Evolutionary conservation across 306 rosid species (phyloP), one percentile per base, ranked within the genome.

Genomic region (Castanea mollissima): DNA sequence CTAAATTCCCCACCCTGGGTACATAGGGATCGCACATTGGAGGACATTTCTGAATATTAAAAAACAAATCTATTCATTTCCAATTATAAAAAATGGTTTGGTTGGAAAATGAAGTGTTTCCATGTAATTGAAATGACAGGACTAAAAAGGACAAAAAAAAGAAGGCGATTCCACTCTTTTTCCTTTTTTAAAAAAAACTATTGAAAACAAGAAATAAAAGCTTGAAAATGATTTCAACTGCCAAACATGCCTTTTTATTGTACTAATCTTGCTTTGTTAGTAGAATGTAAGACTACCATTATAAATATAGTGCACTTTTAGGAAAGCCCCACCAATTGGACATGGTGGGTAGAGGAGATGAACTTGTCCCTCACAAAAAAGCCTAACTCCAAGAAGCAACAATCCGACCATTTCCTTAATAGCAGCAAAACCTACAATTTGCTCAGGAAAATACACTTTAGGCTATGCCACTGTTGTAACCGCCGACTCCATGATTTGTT

Each of bases 331-430:
- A 29, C 69, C 35, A 14, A 63, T 34, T 63, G 69, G 29, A 63
- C 35, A 13, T 63, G 41, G 74, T 60, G 35, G 65, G 55, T 41
- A 59, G 46, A 72, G 68, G 75, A 79, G 55, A 87, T 76, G 75
- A 82, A 58, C 38, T 69, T 21, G 58, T 69, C 60, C 81, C 71
- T 10, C 67, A 69, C 78, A 65, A 69, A 83, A 75, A 80, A 31
- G 71, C 59, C 55, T 51, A 75, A 77, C 77, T 83, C 86, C 87
- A 86, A 88, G 90, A 79, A 86, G 76, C 78, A 84, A 31, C 80
- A 83, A 88, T 87, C 98, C 89, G 93, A 88, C 94, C 93, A 91
- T 75, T 38, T 83, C 90, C 98, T 76, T 62, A 89, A 92, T 89
- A 86, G 85, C 87, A 81, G 97, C 94, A 70, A 86, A 79, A 71